Evolutionary conservation across 2,329 filamentous ascomycete species (phyloP), one percentile per base, ranked within the genome.

Genomic region (Acephala macrosclerotiorum): DNA sequence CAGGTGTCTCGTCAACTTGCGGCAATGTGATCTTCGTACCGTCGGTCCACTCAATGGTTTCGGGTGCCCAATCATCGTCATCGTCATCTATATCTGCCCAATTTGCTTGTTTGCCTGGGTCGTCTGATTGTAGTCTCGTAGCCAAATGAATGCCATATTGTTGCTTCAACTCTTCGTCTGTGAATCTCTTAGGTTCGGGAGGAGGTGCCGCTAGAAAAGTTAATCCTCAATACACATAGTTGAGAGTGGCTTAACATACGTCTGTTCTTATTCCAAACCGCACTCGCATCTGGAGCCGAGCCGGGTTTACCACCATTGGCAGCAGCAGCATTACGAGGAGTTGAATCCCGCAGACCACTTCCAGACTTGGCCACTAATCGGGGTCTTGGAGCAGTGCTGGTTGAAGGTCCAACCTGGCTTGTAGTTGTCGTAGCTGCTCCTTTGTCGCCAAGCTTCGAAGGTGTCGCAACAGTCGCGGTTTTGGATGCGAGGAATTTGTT

Each of bases 81-180:
- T 96, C 92, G 65, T 96, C 93, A 67, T 96, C 93, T 66, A 95
- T 94, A 75, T 96, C 93, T 26, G 92, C 93, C 93, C 93, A 96
- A 76, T 94, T 95, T 36, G 90, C 88, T 73, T 94, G 91, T 66
- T 91, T 91, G 65, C 87, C 87, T 61, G 83, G 79, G 75, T 94
- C 91, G 70, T 95, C 91, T 58, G 91, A 86, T 70, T 93, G 90
- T 64, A 96, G 81, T 72, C 93, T 89, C 72, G 86, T 93, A 64
- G 92, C 91, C 79, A 96, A 86, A 76, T 96, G 93, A 73, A 96
- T 96, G 36, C 93, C 92, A 78, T 92, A 94, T 76, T 93, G 92
- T 77, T 93, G 91, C 74, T 88, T 87, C 36, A 96, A 83, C 76
- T 96, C 93, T 76, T 96, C 93, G 73, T 96, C 93, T 3, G 93